These are phyloP conservation scores for Hamigera avellanea DNA, from an alignment of 495 filamentous ascomycete species.

Conservation along the genomic window DNA sequence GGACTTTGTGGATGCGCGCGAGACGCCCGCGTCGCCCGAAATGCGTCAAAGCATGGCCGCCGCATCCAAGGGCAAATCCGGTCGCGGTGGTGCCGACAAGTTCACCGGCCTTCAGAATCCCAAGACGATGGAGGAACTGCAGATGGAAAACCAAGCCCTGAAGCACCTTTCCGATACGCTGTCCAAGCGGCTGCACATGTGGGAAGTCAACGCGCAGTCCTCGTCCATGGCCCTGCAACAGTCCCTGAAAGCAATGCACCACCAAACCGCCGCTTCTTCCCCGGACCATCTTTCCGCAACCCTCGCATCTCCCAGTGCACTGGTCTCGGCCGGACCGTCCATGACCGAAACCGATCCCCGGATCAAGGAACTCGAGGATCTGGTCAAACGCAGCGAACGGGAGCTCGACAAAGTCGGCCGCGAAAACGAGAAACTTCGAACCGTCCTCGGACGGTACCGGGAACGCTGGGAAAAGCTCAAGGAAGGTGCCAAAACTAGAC, in stretches of 20 bases:
- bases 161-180: conserved; percentile 66
- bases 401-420: conserved; percentile 46
- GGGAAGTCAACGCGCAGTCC: conserved; percentile 74
- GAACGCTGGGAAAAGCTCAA: conserved; percentile 80
- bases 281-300: conserved; percentile 17
- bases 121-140: conserved; percentile 69
- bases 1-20: conserved; percentile 80
- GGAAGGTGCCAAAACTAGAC: conserved; percentile 59
- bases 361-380: conserved; percentile 37
- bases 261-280: conserved; percentile 32
- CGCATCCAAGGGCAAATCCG: conserved; percentile 11
- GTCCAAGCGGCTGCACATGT: conserved; percentile 67
- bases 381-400: conserved; percentile 32
- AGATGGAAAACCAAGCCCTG: conserved; percentile 67
- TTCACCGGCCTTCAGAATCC: conserved; percentile 20
- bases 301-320: conserved; percentile 14
- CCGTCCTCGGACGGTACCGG: conserved; percentile 54
- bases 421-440: conserved; percentile 59
- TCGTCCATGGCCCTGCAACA: conserved; percentile 70
- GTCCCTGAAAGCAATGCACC: conserved; percentile 58
- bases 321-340: conserved; percentile 10
- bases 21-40: conserved; percentile 47
- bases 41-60: conserved; percentile 22
- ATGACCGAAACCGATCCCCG: conserved; percentile 24
- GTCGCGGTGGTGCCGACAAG: conserved; percentile 15